Base-by-base conservation (phyloP, 2,329 filamentous ascomycete genomes). In the Coniochaeta ligniaria region DNA sequence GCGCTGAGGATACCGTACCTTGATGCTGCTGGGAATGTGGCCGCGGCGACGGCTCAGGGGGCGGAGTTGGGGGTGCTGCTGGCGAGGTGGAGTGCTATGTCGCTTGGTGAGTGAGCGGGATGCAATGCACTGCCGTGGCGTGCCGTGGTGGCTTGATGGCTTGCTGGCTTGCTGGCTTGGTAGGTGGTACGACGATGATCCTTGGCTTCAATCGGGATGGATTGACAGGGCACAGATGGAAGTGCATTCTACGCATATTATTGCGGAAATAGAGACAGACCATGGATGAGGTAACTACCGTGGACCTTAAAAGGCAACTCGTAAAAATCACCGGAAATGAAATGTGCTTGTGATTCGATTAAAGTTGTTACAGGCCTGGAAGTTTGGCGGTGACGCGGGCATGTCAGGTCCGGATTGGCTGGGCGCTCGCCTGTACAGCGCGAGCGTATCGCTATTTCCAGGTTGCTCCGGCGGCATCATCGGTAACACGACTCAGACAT, bases 1-100 rank as follows among this genome's bases (percentile, higher is more conserved):
- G 54, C n/a, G 54, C 54, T 57, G 31, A 57, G 31, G 54, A 57
- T 57, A 38, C 54, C 54, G 35, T 57, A 35, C 14, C 54, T 35
- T 11, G 54, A 38, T 17, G 54, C n/a, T 24, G 22, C 54, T 22
- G 54, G 35, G 6, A 57, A 52, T n/a, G 47, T n/a, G 22, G 24
- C 24, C 3, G 47, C 28, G 7, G 54, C 9, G 17, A 16, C 54
- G 20, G 31, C 54, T 11, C 28, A 57, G 31, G 54, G 54, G n/a
- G 35, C 35, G 7, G 54, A 57, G 54, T n/a, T 57, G 28, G 54
- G 54, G 28, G 28, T 57, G 22, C 31, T 57, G 6, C 38, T 57
- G 54, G 6, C 54, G 6, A 57, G 22, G 14, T 57, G 54, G 54
- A 57, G 54, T 38, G 54, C 28, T 6, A 36, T 52, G 47, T 28